These are phyloP conservation scores for Chamaecrista fasciculata DNA, from an alignment of 306 rosid genomes.

Conservation along the genomic window DNA sequence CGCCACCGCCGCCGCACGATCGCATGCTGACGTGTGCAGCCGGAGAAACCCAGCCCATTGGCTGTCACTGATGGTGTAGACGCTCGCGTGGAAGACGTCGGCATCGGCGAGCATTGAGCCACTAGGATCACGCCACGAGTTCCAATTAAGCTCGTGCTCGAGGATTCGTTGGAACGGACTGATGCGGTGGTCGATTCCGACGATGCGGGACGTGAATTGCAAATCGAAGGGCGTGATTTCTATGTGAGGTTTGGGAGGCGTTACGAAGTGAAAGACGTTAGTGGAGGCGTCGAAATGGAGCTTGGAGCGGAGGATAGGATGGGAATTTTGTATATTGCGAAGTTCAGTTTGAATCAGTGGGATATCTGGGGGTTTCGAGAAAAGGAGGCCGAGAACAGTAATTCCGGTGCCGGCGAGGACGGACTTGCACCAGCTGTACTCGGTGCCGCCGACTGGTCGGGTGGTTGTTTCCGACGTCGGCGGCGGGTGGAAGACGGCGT, in stretches of 20 bases:
- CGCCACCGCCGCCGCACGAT: conserved; percentile 62
- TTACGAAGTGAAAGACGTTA: conserved; percentile 48
- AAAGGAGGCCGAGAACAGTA: conserved; percentile 69
- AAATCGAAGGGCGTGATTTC: conserved; percentile 62
- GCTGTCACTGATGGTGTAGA: conserved; percentile 36
- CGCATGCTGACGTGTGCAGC: conserved; percentile 77
- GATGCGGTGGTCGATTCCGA: conserved; percentile 25
- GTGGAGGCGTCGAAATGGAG: conserved; percentile 46
- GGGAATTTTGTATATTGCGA: conserved; percentile 57
- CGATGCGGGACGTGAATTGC: conserved; percentile 46
- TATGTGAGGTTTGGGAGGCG: conserved; percentile 39
- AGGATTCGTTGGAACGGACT: conserved; percentile 58
- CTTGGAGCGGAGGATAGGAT: conserved; percentile 82
- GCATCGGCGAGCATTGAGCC: conserved; percentile 22
- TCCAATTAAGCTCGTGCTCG: conserved; percentile 64
- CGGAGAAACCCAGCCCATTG: conserved; percentile 57
- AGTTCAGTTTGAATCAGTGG: conserved; percentile 61
- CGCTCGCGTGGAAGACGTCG: conserved; percentile 48
- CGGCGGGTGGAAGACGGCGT: background rate
- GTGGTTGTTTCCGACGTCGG: conserved; percentile 6
- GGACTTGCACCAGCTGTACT: conserved; percentile 88
- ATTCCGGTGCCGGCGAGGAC: conserved; percentile 84
- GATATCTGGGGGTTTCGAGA: conserved; percentile 61
- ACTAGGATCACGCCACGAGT: conserved; percentile 49
- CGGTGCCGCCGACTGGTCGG: conserved; percentile 85